These are phyloP conservation scores for Fomitopsis pinicola DNA, from an alignment of 1,284 basidiomycete genomes.

Conservation along the genomic window DNA sequence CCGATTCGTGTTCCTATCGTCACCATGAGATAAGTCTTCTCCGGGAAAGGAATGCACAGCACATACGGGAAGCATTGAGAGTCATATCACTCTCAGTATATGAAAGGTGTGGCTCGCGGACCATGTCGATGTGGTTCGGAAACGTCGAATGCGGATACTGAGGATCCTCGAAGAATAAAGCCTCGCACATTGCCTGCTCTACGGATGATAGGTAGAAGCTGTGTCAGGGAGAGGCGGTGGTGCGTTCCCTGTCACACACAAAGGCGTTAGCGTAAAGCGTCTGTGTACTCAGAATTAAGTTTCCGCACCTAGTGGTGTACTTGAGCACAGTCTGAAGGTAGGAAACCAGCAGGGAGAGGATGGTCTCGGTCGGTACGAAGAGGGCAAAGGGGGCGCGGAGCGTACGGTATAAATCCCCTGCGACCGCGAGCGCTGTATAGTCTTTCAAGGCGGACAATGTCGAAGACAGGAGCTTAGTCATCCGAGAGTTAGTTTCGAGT, in stretches of 20 bases:
- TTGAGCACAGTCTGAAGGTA: not conserved
- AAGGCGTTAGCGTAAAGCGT: not conserved
- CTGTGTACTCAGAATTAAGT: not conserved
- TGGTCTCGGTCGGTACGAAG: not conserved
- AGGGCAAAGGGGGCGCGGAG: not conserved
- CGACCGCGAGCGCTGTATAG: not conserved
- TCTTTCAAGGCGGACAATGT: constrained; percentile 11
- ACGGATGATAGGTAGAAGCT: not conserved
- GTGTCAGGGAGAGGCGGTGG: not conserved
- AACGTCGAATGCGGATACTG: not conserved
- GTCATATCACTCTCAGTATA: not conserved
- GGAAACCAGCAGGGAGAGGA: not conserved
- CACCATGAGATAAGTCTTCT: not conserved
- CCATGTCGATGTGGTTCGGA: not conserved
- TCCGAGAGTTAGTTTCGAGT: constrained; percentile 17
- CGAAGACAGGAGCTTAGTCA: constrained; percentile 20
- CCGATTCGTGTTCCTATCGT: not conserved
- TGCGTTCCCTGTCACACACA: not conserved
- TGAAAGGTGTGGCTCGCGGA: not conserved
- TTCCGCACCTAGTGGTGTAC: not conserved
- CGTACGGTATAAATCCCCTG: not conserved
- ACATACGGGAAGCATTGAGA: not conserved
- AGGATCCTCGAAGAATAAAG: not conserved
- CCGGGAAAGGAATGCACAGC: not conserved
- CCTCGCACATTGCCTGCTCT: not conserved